phyloP scores from a whole-genome alignment of 176 grass and related monocot genomes.

The Carex littledalei region DNA sequence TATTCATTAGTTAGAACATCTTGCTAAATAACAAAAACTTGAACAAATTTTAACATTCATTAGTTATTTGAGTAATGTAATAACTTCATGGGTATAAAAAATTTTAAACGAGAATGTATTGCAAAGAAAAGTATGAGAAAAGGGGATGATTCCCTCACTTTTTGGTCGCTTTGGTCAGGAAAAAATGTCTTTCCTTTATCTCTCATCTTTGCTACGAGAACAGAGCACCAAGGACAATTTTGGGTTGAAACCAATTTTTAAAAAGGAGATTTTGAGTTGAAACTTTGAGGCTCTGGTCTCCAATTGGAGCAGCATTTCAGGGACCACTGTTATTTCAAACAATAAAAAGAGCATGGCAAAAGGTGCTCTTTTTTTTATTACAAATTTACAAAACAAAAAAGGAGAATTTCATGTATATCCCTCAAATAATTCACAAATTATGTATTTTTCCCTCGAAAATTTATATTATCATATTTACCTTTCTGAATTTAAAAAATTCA shows the following conservation, averaged over 20 bases:
- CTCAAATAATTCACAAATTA: too few relatives aligned
- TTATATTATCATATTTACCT: too few relatives aligned
- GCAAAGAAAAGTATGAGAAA: constrained; percentile 21
- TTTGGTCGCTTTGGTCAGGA: constrained; percentile 19
- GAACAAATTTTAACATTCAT: not conserved
- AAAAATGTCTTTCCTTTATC: constrained; percentile 21
- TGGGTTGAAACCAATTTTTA: constrained; percentile 8
- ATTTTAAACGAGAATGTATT: not conserved
- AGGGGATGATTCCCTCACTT: constrained; percentile 12
- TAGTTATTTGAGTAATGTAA: not conserved
- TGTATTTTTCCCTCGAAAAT: too few relatives aligned
- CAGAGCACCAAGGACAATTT: constrained; percentile 22
- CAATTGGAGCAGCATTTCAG: constrained; percentile 11
- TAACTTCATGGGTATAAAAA: not conserved
- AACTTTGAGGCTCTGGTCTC: constrained; percentile 24
- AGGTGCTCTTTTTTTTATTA: not conserved
- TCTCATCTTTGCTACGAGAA: constrained; percentile 15
- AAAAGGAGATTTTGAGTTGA: constrained; percentile 23
- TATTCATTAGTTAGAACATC: not conserved
- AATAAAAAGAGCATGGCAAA: not conserved
- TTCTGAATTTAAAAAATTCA: too few relatives aligned
- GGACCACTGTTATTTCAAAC: constrained; percentile 24
- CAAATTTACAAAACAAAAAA: not conserved
- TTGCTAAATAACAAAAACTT: not conserved
- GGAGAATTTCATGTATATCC: too few relatives aligned